Conservation (phyloP, 1,284 basidiomycete species). For the Inonotus obliquus region DNA sequence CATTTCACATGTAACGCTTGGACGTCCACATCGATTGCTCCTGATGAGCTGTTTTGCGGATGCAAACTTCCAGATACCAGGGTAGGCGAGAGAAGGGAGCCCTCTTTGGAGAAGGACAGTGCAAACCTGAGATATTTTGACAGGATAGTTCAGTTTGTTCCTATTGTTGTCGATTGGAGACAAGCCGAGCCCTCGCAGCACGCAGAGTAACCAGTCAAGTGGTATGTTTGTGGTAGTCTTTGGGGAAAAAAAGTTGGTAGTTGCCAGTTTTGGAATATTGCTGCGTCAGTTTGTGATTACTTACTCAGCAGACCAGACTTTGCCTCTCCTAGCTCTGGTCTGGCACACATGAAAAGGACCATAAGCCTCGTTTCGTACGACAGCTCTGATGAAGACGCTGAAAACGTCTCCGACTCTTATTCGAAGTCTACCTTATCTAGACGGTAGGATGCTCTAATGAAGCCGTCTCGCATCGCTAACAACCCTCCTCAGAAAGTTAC, state of each 20-base stretch:
- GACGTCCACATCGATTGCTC: background rate
- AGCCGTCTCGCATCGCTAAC: background rate
- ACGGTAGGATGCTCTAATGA: background rate
- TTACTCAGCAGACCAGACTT: background rate
- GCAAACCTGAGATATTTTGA: background rate
- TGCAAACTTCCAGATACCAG: background rate
- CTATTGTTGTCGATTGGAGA: too few relatives aligned
- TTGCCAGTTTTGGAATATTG: background rate
- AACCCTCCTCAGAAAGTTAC: slow-evolving; percentile 47
- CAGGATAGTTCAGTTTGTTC: background rate
- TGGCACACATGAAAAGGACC: slow-evolving; percentile 11
- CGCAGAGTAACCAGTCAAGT: too few relatives aligned
- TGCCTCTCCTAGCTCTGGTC: background rate
- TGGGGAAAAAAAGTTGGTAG: background rate
- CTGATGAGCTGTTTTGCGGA: background rate
- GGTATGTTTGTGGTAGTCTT: background rate
- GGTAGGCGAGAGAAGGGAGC: background rate
- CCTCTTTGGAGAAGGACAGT: background rate
- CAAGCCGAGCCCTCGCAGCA: too few relatives aligned
- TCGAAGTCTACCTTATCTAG: background rate
- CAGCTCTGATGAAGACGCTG: slow-evolving; percentile 16
- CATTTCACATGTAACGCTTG: background rate
- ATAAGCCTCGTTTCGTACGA: slow-evolving; percentile 17
- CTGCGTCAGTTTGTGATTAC: too few relatives aligned
- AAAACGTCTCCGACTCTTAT: background rate